phyloP scores from a whole-genome alignment of 78 protist species.

The Polysphondylium violaceum region DNA sequence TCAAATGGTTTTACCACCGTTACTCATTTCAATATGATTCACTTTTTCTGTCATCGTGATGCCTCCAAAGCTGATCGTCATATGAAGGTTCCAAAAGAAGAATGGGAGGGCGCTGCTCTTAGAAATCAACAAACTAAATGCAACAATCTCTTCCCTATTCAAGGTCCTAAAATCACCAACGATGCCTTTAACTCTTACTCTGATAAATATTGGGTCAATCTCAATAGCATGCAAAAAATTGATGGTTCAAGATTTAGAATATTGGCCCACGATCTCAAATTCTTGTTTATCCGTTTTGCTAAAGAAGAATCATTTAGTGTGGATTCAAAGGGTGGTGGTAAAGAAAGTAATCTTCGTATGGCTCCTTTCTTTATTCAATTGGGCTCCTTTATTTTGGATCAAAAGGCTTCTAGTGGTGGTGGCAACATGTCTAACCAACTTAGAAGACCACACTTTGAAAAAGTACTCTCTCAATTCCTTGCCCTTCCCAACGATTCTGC shows the following conservation, averaged over 20 bases:
- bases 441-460: slow-evolving; percentile 65
- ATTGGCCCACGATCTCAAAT: slow-evolving; percentile 77
- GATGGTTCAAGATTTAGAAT: slow-evolving; percentile 70
- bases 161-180: slow-evolving; percentile 49
- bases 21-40: slow-evolving; percentile 90
- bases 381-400: slow-evolving; percentile 78
- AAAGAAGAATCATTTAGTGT: slow-evolving; percentile 74
- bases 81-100: slow-evolving; percentile 78
- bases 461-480: slow-evolving; percentile 8
- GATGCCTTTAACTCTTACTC: slow-evolving; percentile 40
- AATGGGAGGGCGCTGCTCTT: slow-evolving; percentile 94
- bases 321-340: slow-evolving; percentile 87
- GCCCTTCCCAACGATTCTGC: background rate
- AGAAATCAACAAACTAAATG: slow-evolving; percentile 89
- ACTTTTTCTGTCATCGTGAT: slow-evolving; percentile 89
- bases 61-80: slow-evolving; percentile 85
- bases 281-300: slow-evolving; percentile 54
- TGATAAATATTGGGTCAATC: slow-evolving; percentile 37
- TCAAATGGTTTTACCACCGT: slow-evolving; percentile 78
- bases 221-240: slow-evolving; percentile 10
- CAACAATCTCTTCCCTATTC: slow-evolving; percentile 88
- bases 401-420: slow-evolving; percentile 9
- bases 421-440: slow-evolving; percentile 18
- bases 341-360: slow-evolving; percentile 78
- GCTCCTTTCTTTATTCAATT: slow-evolving; percentile 84